Percentiles rank a stretch among this genome's conserved stretches.
Conservation (phyloP, 345 rosid genomes). For the Stellera chamaejasme region DNA sequence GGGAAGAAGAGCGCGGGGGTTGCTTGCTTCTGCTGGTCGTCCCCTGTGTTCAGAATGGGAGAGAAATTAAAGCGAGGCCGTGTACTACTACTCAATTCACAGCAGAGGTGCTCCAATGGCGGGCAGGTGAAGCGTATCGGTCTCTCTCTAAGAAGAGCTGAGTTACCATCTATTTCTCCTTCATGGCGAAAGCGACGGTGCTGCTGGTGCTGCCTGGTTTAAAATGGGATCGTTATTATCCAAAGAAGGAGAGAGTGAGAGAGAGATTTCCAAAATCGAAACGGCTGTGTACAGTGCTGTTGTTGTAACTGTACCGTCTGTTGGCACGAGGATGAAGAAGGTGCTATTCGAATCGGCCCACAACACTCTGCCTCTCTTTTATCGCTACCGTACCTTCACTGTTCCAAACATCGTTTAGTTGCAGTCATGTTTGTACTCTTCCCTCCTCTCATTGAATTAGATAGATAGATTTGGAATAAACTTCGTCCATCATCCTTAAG, state of each 20-base stretch:
- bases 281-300: background rate
- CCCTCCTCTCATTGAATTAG: too few relatives aligned
- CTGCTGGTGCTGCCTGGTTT: background rate
- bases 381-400: too few relatives aligned
- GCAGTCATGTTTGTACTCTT: too few relatives aligned
- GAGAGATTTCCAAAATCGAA: background rate
- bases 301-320: slow-evolving; percentile 16
- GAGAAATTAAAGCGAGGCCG: background rate
- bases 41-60: background rate
- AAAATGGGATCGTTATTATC: background rate
- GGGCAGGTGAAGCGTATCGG: slow-evolving; percentile 2
- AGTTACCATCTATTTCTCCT: background rate
- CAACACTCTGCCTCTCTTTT: background rate
- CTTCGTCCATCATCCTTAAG: too few relatives aligned
- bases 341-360: slow-evolving; percentile 7
- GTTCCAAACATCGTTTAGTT: too few relatives aligned
- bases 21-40: background rate
- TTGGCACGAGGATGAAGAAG: slow-evolving; percentile 7
- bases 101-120: slow-evolving; percentile 4
- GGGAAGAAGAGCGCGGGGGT: background rate
- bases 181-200: slow-evolving; percentile 1
- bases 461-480: too few relatives aligned
- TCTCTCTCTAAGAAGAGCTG: background rate
- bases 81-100: background rate
- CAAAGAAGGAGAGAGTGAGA: slow-evolving; percentile 6